Base-by-base conservation (phyloP, 2,329 filamentous ascomycete genomes). In the Epichloe gansuensis region DNA sequence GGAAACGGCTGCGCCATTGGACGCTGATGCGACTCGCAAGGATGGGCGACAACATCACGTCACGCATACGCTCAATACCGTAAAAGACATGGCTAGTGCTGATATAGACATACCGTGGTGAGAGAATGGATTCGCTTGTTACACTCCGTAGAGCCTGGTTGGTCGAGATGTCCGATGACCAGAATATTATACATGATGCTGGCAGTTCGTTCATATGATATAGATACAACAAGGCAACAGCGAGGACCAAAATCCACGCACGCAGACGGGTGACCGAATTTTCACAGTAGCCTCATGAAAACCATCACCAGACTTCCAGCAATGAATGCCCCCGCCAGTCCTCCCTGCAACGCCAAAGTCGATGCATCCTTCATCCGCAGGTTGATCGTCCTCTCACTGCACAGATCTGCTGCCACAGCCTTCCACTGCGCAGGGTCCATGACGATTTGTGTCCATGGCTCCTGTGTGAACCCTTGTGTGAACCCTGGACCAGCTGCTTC, bases 331-430 rank as follows among this genome's bases (percentile, higher is more conserved):
- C 86, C 86, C 0, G 80, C 76, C 31, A 80, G 74, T 7, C 78
- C 81, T 52, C 85, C 79, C 67, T 90, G 80, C 38, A 88, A 68
- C 48, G 79, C 83, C 58, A 87, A 71, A n/a, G 84, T 67, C 2
- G 86, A 88, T 35, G 85, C 70, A 60, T 91, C 86, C 50, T 80
- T 77, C 73, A 87, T 86, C 44, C 78, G 78, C 56, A 88, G 61
- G 48, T 76, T 72, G 61, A 89, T 71, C 55, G 69, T 70, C 58
- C 81, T 74, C 52, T 88, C 81, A 66, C 85, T 88, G 67, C 77
- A 80, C 15, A 88, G 66, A 57, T 88, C 83, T 42, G 69, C 61
- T 5, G 78, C 59, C 3, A 70, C 71, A 6, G 72, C 69, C 59
- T 69, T 75, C 73, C 79, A 81, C 55, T 67, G 63, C 3, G 61